These are phyloP conservation scores for Hygrophorus russula DNA, from an alignment of 768 basidiomycete genomes.

Conservation along the genomic window DNA sequence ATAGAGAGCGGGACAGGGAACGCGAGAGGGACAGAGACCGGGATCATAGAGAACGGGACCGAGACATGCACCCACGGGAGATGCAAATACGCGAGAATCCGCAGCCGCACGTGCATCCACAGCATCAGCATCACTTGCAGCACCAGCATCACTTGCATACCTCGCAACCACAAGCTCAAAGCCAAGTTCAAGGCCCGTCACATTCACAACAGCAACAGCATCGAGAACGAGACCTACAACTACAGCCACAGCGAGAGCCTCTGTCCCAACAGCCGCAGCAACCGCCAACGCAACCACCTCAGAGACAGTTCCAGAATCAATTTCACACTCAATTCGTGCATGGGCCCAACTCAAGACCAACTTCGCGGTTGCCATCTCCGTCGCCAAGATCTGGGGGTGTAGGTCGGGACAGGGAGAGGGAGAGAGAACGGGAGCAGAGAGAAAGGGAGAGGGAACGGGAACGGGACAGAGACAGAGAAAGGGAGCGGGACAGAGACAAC, in stretches of 20 bases:
- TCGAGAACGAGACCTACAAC: neutral
- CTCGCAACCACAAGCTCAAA: neutral
- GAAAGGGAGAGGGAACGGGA: no score
- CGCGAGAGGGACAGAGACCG: neutral
- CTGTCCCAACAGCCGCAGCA: conserved; percentile 6
- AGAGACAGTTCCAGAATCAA: conserved; percentile 19
- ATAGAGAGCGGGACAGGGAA: conserved; percentile 10
- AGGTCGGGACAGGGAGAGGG: no score
- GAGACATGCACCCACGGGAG: conserved; percentile 1
- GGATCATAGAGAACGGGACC: neutral
- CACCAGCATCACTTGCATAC: conserved; percentile 2
- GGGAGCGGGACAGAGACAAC: conserved; percentile 3
- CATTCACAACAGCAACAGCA: conserved; percentile 4
- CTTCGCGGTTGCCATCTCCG: conserved; percentile 3
- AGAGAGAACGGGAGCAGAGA: no score
- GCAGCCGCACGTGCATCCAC: conserved; percentile 11
- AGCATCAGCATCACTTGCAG: neutral
- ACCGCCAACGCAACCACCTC: conserved; percentile 13
- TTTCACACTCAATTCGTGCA: conserved; percentile 21
- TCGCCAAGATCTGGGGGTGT: neutral
- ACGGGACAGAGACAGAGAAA: no score
- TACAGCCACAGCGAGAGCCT: conserved; percentile 4
- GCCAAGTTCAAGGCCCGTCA: neutral
- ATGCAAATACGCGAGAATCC: conserved; percentile 14
- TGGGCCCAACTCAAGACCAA: conserved; percentile 8